Conservation (phyloP, 805 yeast species). For the Hanseniaspora jakobsenii region DNA sequence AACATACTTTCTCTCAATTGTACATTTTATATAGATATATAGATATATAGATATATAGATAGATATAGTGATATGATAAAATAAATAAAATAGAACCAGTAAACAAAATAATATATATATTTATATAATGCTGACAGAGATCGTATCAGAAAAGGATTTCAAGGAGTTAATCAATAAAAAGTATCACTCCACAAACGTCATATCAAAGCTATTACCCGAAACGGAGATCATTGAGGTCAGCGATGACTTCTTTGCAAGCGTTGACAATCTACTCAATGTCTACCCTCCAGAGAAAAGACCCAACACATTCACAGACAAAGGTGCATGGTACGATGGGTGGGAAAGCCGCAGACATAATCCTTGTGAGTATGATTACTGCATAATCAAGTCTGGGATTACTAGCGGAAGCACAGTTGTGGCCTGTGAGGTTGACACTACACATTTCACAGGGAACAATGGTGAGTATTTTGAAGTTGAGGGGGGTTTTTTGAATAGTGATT, state of each 20-base stretch:
- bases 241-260: constrained; percentile 94
- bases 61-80: background rate
- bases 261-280: constrained; percentile 74
- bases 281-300: constrained; percentile 70
- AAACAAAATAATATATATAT: background rate
- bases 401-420: constrained; percentile 62
- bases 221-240: constrained; percentile 58
- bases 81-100: background rate
- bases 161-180: constrained; percentile 16
- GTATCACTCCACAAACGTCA: constrained; percentile 43
- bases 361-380: constrained; percentile 77
- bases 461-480: constrained; percentile 83
- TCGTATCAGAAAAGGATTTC: constrained; percentile 17
- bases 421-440: constrained; percentile 85
- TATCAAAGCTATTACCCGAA: constrained; percentile 65
- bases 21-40: too few relatives aligned
- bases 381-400: constrained; percentile 70
- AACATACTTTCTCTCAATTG: too few relatives aligned
- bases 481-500: constrained; percentile 28
- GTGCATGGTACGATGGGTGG: constrained; percentile 99
- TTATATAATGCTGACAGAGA: constrained; percentile 5
- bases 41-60: too few relatives aligned
- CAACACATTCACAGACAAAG: constrained; percentile 65
- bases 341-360: constrained; percentile 90
- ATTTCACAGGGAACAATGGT: constrained; percentile 91